phyloP scores from a whole-genome alignment of 352 stramenopile species.

The Globisporangium cylindrosporum region DNA sequence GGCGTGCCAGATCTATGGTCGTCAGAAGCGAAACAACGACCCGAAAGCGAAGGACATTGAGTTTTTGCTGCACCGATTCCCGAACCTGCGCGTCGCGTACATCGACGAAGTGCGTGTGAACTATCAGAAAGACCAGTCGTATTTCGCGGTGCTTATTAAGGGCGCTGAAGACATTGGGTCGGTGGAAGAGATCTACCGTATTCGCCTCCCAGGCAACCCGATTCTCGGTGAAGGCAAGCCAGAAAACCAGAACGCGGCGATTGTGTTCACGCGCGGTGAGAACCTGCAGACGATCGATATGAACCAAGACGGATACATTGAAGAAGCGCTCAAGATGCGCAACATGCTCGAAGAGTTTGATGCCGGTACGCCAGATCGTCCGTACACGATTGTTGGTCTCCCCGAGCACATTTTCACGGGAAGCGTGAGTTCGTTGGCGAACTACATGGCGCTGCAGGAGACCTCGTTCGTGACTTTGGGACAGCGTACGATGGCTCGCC shows the following conservation, averaged over 20 bases:
- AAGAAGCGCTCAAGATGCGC: slow-evolving; percentile 98
- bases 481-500: slow-evolving; percentile 95
- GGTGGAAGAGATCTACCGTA: slow-evolving; percentile 94
- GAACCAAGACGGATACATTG: slow-evolving; percentile 99
- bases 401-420: slow-evolving; percentile 99
- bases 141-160: slow-evolving; percentile 98
- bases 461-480: slow-evolving; percentile 98
- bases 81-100: slow-evolving; percentile 97
- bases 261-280: slow-evolving; percentile 98
- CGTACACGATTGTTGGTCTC: slow-evolving; percentile 96
- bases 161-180: slow-evolving; percentile 62
- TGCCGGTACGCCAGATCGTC: slow-evolving; percentile 56
- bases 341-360: slow-evolving; percentile 99
- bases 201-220: slow-evolving; percentile 97
- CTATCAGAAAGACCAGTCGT: slow-evolving; percentile 93
- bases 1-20: slow-evolving; percentile 97
- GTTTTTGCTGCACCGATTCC: slow-evolving; percentile 95
- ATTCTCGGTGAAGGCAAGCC: slow-evolving; percentile 99
- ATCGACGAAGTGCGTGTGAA: slow-evolving; percentile 98
- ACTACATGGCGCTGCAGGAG: slow-evolving; percentile 99
- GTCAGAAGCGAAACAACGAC: slow-evolving; percentile 98
- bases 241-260: slow-evolving; percentile 99
- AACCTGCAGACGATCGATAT: slow-evolving; percentile 99
- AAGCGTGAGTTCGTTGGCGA: slow-evolving; percentile 97
- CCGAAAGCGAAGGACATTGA: slow-evolving; percentile 98